Base-by-base conservation (phyloP, 305 asterid species). In the Fraxinus angustifolia region DNA sequence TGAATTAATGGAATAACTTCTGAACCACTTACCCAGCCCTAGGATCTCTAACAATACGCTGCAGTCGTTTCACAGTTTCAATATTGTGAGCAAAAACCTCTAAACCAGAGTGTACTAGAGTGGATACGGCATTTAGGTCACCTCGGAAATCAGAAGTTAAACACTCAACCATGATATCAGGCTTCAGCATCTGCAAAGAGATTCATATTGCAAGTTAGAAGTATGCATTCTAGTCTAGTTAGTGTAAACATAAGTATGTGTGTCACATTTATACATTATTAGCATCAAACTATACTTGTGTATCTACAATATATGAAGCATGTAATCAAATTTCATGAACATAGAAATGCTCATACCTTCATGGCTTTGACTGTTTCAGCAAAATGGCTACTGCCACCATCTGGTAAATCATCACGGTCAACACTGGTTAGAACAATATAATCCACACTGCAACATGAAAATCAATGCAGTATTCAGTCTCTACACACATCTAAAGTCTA, bases 331-430 rank as follows among this genome's bases (percentile, higher is more conserved):
- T 60, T 80, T 35, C 68, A 78, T 68, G 76, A 42, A 65, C 42
- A 80, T 5, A 28, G 30, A 31, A 81, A 65, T 30, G 81, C 35
- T 60, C 62, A 16, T 4, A 96, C 97, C 98, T 94, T 96, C 94
- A 94, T 87, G 79, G 92, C 90, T 88, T 87, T 91, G 76, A 93
- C 97, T 33, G 98, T 96, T 85, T 94, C 97, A 77, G 97, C 97
- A 90, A 96, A 94, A 88, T 96, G 99, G 80, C 94, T 88, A 84
- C 98, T 94, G 77, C 99, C 99, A 16, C 99, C 99, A 86, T 96
- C 98, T 80, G 98, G 95, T 81, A 96, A 79, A 87, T 96, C 99
- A 73, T 96, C 99, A 19, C 98, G 93, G 83, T 96, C 99, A 60
- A 96, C 99, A 85, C 99, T 96, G 17, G 99, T 96, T 58, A 96